These are phyloP conservation scores for Russula lepida DNA, from an alignment of 768 basidiomycete species.

Conservation along the genomic window DNA sequence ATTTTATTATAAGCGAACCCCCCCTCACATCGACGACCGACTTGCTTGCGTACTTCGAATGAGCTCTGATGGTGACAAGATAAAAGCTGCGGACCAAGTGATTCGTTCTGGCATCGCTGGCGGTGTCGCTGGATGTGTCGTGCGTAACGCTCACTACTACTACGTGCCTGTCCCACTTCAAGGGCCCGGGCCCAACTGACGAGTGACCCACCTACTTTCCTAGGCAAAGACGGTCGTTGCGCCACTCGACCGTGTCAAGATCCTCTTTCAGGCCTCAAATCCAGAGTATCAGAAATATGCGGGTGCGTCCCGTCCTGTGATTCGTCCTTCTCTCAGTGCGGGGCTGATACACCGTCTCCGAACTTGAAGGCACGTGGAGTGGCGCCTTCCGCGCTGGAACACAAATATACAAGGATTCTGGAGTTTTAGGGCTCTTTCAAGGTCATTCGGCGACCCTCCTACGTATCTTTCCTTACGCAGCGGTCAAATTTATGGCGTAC, in stretches of 20 bases:
- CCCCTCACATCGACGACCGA: not conserved
- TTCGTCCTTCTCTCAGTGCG: no score
- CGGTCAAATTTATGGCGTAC: slow-evolving; percentile 95
- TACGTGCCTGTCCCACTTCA: slow-evolving; percentile 5
- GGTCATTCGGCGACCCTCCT: slow-evolving; percentile 94
- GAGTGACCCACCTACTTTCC: not conserved
- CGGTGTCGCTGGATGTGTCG: slow-evolving; percentile 88
- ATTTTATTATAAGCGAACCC: not conserved
- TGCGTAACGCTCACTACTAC: slow-evolving; percentile 44
- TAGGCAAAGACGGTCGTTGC: slow-evolving; percentile 94
- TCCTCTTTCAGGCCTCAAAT: slow-evolving; percentile 95
- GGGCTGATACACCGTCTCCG: slow-evolving; percentile 26
- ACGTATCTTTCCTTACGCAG: slow-evolving; percentile 94
- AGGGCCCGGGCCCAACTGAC: slow-evolving; percentile 17
- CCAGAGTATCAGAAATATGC: slow-evolving; percentile 91
- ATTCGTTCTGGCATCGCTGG: slow-evolving; percentile 85
- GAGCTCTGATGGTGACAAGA: slow-evolving; percentile 45
- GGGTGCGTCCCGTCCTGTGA: slow-evolving; percentile 36
- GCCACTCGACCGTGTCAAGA: slow-evolving; percentile 96
- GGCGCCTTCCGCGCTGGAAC: slow-evolving; percentile 73
- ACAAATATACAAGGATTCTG: slow-evolving; percentile 59
- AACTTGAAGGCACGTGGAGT: slow-evolving; percentile 60
- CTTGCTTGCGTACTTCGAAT: slow-evolving; percentile 33
- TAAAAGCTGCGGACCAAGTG: slow-evolving; percentile 30
- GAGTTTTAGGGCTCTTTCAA: slow-evolving; percentile 79